Evolutionary conservation across 139 green algal species (phyloP).

Genomic region (Monoraphidium neglectum): DNA sequence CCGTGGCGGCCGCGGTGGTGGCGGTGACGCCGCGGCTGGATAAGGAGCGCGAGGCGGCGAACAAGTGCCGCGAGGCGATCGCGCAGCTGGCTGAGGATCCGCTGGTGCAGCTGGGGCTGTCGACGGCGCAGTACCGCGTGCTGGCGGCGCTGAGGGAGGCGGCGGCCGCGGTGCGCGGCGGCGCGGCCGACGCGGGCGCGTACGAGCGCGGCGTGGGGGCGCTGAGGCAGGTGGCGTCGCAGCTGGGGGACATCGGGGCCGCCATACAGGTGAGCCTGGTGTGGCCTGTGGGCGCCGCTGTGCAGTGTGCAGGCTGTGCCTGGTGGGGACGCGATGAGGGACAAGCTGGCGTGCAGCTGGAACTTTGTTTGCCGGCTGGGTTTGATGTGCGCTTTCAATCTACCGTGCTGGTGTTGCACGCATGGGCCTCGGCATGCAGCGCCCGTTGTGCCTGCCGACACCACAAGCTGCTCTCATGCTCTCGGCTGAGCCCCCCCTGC

Average conservation of each 20-base stretch:
- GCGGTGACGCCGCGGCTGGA: neutral
- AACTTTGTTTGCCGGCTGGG: too few species aligned
- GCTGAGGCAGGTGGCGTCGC: constrained; percentile 8
- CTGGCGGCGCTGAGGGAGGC: constrained; percentile 24
- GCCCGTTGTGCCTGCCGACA: too few species aligned
- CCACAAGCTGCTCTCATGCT: too few species aligned
- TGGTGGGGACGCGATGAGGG: too few species aligned
- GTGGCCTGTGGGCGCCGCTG: too few species aligned
- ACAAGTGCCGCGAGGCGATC: neutral
- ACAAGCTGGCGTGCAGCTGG: too few species aligned
- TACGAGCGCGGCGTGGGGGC: constrained; percentile 6
- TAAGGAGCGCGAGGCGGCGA: neutral
- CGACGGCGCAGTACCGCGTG: constrained; percentile 17
- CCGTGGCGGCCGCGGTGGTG: neutral
- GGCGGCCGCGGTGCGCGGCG: neutral
- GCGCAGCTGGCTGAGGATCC: constrained; percentile 6
- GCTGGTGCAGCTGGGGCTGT: constrained; percentile 21
- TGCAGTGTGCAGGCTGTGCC: too few species aligned
- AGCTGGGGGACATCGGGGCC: constrained; percentile 22
- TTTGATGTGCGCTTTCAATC: too few species aligned
- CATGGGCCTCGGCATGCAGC: too few species aligned
- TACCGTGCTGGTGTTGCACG: too few species aligned
- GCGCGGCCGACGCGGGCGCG: constrained; percentile 1
- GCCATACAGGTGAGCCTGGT: constrained; percentile 8
- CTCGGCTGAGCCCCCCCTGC: too few species aligned